Evolutionary conservation across 2,329 filamentous ascomycete species (phyloP), one percentile per base, ranked within the genome.

Genomic region (Xylaria sp.): DNA sequence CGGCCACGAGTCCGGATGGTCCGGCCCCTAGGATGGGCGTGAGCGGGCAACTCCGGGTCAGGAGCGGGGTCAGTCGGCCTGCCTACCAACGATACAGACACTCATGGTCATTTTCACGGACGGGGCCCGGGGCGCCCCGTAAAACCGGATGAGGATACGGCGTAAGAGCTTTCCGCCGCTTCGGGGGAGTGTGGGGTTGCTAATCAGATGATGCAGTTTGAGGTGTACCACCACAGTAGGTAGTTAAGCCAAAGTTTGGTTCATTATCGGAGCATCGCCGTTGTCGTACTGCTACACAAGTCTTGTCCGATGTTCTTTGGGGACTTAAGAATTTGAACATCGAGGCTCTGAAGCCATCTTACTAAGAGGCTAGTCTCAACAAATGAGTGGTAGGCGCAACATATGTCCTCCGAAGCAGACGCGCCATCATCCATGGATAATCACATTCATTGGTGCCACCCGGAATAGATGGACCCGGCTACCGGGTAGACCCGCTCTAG

Each of bases 1-100:
- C 87, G 8, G 85, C 84, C 16, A 86, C 84, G 19, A 90, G 79
- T 34, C 86, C 87, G 1, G 87, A 85, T 9, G 87, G 87, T 1
- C 87, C 87, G 49, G 85, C 87, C 47, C 87, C 87, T 89, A 59
- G 4, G 9, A 24, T 50, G 45, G 54, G 22, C 61, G 58, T 19
- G 38, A 51, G 26, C 29, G 24, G 5, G 4, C 9, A 34, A 37
- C 20, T 29, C n/a, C 26, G 24, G 7, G 9, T 18, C 13, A 18
- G 44, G 11, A 39, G 20, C n/a, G 16, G 13, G 22, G 13, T 24
- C 17, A 29, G n/a, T 2, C 7, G 34, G 22, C 47, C 4, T 34
- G 29, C 69, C 52, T 64, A 78, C 79, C 80, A 20, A 83, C 71
- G 47, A 83, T 80, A 57, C 80, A 82, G 38, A 83, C 78, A 43